Percentiles rank a stretch among this genome's conserved stretches.
Conservation (phyloP, 495 filamentous ascomycete genomes). For the Aspergillus carlsbadensis region DNA sequence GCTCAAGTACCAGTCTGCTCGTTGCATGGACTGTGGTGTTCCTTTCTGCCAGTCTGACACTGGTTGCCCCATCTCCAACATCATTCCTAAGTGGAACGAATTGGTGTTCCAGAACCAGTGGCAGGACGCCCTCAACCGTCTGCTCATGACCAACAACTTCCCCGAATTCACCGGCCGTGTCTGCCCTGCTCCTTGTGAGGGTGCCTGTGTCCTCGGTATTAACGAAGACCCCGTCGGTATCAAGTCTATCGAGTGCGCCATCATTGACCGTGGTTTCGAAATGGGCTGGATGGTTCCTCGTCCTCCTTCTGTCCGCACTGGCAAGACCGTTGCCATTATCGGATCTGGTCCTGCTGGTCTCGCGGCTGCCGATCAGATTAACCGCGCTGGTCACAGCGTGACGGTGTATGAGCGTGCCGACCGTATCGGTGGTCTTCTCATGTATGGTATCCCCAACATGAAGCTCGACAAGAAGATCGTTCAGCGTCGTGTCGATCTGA, state of each 20-base stretch:
- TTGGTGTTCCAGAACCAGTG: slow-evolving; percentile 91
- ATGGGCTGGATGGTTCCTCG: slow-evolving; percentile 98
- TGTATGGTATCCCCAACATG: slow-evolving; percentile 99
- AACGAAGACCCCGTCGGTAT: slow-evolving; percentile 98
- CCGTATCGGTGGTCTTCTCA: slow-evolving; percentile 88
- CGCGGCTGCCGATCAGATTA: slow-evolving; percentile 91
- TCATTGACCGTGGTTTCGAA: slow-evolving; percentile 98
- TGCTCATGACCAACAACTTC: slow-evolving; percentile 99
- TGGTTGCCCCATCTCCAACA: slow-evolving; percentile 97
- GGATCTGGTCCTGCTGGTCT: slow-evolving; percentile 94
- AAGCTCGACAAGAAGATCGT: slow-evolving; percentile 99
- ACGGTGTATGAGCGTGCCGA: slow-evolving; percentile 97
- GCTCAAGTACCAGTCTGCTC: slow-evolving; percentile 96
- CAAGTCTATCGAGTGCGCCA: slow-evolving; percentile 98
- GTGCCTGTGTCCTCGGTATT: slow-evolving; percentile 96
- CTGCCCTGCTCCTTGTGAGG: slow-evolving; percentile 96
- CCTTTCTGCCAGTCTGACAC: slow-evolving; percentile 98
- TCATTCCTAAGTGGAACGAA: slow-evolving; percentile 99
- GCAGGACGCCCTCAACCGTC: slow-evolving; percentile 90
- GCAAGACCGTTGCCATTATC: slow-evolving; percentile 89
- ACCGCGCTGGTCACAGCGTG: slow-evolving; percentile 86
- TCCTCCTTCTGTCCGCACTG: slow-evolving; percentile 76
- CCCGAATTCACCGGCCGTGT: slow-evolving; percentile 98
- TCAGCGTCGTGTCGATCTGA: slow-evolving; percentile 92
- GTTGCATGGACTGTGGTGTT: slow-evolving; percentile 99